Base-by-base conservation (phyloP, 768 basidiomycete species). In the Dentipellis sp. region DNA sequence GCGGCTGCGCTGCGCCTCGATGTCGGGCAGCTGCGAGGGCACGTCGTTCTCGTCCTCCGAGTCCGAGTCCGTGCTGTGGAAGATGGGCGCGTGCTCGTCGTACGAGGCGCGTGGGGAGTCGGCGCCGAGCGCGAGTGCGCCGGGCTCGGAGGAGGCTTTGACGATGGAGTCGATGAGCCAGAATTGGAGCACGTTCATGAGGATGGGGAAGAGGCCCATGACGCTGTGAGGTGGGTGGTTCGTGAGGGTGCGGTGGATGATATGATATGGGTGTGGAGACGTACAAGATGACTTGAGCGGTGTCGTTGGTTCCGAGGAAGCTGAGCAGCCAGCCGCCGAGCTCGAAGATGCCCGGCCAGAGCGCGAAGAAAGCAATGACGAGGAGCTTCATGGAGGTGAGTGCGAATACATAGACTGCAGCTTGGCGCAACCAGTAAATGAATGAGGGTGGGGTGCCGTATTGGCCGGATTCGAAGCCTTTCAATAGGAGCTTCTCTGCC, bases 161-260 rank as follows among this genome's bases (percentile, higher is more conserved):
- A 94, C 89, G 53, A 94, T 93, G 0, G 89, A 88, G 71, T 97
- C 92, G 56, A 97, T 94, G 52, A 97, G 74, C 84, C 94, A 94
- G 77, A 97, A 97, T 67, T 98, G 95, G 10, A 91, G 62, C 38
- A 92, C 72, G 68, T 93, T 93, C 89, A 91, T 91, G 45, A 84
- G 72, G 61, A 89, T 87, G 0, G 93, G 94, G 72, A 94, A 93
- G 52, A 95, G 69, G 53, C 91, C 91, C 91, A 97, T 94, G 21
- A 86, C 86, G 62, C 88, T 91, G 60, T 21, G 35, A 35, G 50
- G 5, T 37, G 16, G 14, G 12, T 10, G 23, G 23, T 40, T 8
- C 16, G 17, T 50, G 52, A 57, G 14, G 42, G 4, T 40, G 16
- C 17, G 46, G 21, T 16, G 47, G 17, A 40, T 12, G 34, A 42